Percentiles rank a stretch among this genome's conserved stretches.
These are phyloP conservation scores for Erysiphe pisi DNA, from an alignment of 2,329 filamentous ascomycete species.

Conservation along the genomic window DNA sequence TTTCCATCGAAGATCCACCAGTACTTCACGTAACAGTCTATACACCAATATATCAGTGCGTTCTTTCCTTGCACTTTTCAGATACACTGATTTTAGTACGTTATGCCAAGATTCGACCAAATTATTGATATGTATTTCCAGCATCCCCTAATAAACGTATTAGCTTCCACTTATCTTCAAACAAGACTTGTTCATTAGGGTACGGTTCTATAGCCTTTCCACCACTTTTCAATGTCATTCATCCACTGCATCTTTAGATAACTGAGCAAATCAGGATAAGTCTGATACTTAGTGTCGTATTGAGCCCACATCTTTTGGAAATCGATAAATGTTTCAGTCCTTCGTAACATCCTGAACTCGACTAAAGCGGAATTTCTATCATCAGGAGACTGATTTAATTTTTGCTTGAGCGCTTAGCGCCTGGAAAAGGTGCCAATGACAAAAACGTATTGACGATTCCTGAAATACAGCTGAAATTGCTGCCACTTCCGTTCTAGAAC, in stretches of 20 bases:
- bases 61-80: neutral
- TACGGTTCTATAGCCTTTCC: neutral
- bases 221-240: neutral
- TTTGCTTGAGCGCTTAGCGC: neutral
- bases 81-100: neutral
- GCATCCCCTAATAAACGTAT: neutral
- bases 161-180: neutral
- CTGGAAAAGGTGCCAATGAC: neutral
- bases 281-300: neutral
- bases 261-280: neutral
- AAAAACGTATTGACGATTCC: neutral
- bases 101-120: neutral
- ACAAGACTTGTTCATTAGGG: neutral
- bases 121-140: neutral
- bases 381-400: neutral
- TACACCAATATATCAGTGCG: neutral
- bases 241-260: neutral
- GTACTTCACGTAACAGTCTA: too few relatives aligned
- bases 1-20: too few relatives aligned
- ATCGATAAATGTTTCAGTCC: neutral
- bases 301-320: neutral
- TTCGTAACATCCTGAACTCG: neutral
- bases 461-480: neutral
- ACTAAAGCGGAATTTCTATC: neutral
- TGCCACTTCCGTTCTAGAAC: neutral